A percentile compares a stretch with the other conserved stretches of the same genome.
phyloP scores from a whole-genome alignment of 805 yeast species.

The Myxozyma mucilagina region DNA sequence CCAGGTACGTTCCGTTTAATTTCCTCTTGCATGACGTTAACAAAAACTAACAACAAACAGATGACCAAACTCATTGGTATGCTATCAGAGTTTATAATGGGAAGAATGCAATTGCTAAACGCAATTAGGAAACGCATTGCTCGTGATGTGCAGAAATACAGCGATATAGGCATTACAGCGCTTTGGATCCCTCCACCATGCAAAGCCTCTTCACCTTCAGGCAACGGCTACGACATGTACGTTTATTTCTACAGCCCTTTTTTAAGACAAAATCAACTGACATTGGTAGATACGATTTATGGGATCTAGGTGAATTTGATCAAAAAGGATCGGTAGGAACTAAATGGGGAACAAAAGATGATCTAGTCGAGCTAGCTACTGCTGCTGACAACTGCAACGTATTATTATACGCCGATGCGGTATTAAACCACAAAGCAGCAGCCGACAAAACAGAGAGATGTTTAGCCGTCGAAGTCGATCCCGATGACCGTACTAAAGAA shows the following conservation, averaged over 20 bases:
- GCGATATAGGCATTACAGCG: slow-evolving; percentile 26
- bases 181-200: slow-evolving; percentile 30
- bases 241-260: not conserved
- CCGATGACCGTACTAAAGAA: slow-evolving; percentile 25
- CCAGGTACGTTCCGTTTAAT: slow-evolving; percentile 2
- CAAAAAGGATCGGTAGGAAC: slow-evolving; percentile 27
- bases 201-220: slow-evolving; percentile 28
- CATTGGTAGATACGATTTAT: slow-evolving; percentile 20
- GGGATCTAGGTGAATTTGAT: slow-evolving; percentile 33
- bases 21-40: not conserved
- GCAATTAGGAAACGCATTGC: slow-evolving; percentile 15
- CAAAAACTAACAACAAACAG: not conserved
- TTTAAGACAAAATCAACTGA: not conserved
- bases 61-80: slow-evolving; percentile 28
- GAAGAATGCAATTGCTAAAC: not conserved
- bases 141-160: slow-evolving; percentile 11
- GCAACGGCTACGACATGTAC: slow-evolving; percentile 30
- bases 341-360: slow-evolving; percentile 29
- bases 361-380: slow-evolving; percentile 13
- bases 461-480: slow-evolving; percentile 24
- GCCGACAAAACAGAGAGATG: slow-evolving; percentile 27
- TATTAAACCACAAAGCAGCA: slow-evolving; percentile 30
- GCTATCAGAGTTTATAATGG: not conserved
- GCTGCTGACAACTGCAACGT: slow-evolving; percentile 10
- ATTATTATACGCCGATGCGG: slow-evolving; percentile 22